phyloP scores from a whole-genome alignment of 176 grass and related monocot genomes.

The Aegilops speltoides region DNA sequence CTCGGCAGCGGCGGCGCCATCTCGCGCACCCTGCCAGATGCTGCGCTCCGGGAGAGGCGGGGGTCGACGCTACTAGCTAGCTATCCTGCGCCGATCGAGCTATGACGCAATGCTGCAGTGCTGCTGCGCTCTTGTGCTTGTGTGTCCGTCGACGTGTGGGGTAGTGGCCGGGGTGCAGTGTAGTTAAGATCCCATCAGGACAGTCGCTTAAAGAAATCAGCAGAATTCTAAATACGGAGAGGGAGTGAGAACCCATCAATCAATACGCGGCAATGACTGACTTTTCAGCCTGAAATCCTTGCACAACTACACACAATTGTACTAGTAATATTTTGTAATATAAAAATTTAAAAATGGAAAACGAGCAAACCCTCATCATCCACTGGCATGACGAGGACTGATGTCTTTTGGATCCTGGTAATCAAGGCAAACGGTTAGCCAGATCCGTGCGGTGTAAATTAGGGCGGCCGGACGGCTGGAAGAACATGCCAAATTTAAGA shows the following conservation, averaged over 20 bases:
- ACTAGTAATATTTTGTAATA: neutral
- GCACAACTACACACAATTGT: no score
- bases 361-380: neutral
- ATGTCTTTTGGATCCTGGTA: neutral
- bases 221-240: neutral
- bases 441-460: constrained; percentile 1
- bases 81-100: neutral
- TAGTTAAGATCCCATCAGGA: constrained; percentile 15
- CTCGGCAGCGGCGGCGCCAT: constrained; percentile 19
- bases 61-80: neutral
- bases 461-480: neutral
- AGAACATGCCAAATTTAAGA: constrained; percentile 9
- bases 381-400: neutral
- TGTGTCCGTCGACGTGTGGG: neutral
- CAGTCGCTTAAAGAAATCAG: neutral
- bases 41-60: no score
- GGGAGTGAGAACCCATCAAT: neutral
- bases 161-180: neutral
- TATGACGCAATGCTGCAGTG: neutral
- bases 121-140: neutral
- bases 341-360: neutral
- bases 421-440: neutral
- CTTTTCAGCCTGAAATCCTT: neutral
- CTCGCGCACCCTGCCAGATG: neutral
- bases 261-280: neutral